phyloP scores from a whole-genome alignment of 2,329 filamentous ascomycete species.

The Aspergillus ruber region DNA sequence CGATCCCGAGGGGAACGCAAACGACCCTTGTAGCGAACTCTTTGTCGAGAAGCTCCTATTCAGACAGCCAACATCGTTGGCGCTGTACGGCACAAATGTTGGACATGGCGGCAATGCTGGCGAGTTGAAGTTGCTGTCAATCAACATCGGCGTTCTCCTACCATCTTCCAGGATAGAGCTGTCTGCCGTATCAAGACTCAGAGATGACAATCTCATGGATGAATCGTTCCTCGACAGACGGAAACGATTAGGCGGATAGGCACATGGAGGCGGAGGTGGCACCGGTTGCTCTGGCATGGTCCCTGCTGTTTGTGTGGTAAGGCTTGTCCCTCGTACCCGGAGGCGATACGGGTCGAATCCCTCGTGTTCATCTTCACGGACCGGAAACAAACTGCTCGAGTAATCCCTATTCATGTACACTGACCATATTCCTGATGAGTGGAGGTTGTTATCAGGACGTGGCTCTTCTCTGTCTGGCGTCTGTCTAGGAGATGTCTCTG shows the following conservation, averaged over 20 bases:
- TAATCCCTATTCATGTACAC: slow-evolving; percentile 18
- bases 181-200: slow-evolving; percentile 33
- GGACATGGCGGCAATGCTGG: slow-evolving; percentile 28
- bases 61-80: slow-evolving; percentile 26
- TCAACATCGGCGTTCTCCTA: slow-evolving; percentile 18
- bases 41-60: slow-evolving; percentile 19
- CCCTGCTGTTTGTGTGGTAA: slow-evolving; percentile 28
- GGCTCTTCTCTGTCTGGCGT: slow-evolving; percentile 27
- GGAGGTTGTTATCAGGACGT: slow-evolving; percentile 19
- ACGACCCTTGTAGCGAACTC: slow-evolving; percentile 18
- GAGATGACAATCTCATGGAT: slow-evolving; percentile 26
- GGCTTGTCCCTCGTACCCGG: slow-evolving; percentile 26
- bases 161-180: slow-evolving; percentile 33
- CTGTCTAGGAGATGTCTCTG: slow-evolving; percentile 31
- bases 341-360: slow-evolving; percentile 16
- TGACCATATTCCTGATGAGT: slow-evolving; percentile 26
- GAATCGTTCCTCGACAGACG: slow-evolving; percentile 31
- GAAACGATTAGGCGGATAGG: slow-evolving; percentile 25
- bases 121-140: slow-evolving; percentile 23
- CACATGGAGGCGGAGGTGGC: slow-evolving; percentile 27
- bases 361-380: slow-evolving; percentile 16
- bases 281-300: slow-evolving; percentile 29
- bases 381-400: slow-evolving; percentile 15
- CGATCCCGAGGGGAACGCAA: slow-evolving; percentile 22
- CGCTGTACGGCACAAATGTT: slow-evolving; percentile 31